Conservation (phyloP, 78 protist genomes). For the Polysphondylium violaceum region DNA sequence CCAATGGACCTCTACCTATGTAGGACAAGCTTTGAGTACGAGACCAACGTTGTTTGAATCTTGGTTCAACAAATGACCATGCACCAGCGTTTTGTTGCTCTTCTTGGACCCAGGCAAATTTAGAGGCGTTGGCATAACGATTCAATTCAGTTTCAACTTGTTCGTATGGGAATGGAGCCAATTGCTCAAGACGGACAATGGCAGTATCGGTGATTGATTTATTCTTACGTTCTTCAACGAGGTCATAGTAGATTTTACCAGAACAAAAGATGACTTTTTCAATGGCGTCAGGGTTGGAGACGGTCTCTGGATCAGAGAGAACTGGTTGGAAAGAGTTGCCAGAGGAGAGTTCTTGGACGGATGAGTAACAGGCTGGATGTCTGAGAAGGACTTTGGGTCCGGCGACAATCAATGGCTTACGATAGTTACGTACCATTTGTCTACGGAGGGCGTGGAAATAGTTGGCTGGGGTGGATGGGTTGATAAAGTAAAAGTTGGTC, state of each 20-base stretch:
- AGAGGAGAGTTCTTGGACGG: constrained; percentile 82
- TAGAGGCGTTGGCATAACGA: constrained; percentile 74
- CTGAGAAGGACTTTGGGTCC: constrained; percentile 94
- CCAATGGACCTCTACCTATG: constrained; percentile 75
- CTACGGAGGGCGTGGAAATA: constrained; percentile 97
- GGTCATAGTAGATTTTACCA: constrained; percentile 92
- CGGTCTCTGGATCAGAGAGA: constrained; percentile 71
- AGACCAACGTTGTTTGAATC: constrained; percentile 74
- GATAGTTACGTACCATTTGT: constrained; percentile 91
- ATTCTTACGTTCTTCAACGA: constrained; percentile 64
- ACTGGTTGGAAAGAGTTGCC: constrained; percentile 88
- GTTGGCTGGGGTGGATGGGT: constrained; percentile 97
- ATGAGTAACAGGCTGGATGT: constrained; percentile 78
- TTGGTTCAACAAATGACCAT: constrained; percentile 89
- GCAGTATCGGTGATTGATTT: constrained; percentile 37
- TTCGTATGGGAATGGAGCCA: constrained; percentile 93
- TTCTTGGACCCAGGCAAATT: constrained; percentile 92
- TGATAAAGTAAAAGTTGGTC: constrained; percentile 83
- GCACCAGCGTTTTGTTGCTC: constrained; percentile 96
- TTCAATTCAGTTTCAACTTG: constrained; percentile 22
- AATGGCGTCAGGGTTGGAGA: constrained; percentile 24
- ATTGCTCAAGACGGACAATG: constrained; percentile 87
- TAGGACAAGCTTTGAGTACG: constrained; percentile 27
- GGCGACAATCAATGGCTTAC: constrained; percentile 94
- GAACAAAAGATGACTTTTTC: constrained; percentile 85